These are phyloP conservation scores for Penicillium argentinense DNA, from an alignment of 495 filamentous ascomycete species.

Conservation along the genomic window DNA sequence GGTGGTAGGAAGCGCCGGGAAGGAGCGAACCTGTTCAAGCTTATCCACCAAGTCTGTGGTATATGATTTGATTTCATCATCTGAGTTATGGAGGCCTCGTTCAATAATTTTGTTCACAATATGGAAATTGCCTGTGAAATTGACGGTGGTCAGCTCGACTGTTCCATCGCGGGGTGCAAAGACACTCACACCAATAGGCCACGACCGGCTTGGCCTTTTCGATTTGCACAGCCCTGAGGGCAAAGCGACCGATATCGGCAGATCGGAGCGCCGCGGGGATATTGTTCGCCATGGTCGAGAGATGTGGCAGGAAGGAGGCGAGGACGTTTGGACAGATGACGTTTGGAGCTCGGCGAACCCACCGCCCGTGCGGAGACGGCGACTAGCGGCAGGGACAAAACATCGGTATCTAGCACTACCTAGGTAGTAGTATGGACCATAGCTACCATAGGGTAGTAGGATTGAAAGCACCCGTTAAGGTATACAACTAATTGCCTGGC, in stretches of 20 bases:
- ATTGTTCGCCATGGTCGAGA: constrained; percentile 60
- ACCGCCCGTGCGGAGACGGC: constrained; percentile 31
- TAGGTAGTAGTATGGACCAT: no score
- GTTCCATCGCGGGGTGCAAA: constrained; percentile 3
- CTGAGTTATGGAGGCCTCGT: constrained; percentile 70
- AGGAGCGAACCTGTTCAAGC: constrained; percentile 73
- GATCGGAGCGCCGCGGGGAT: constrained; percentile 74
- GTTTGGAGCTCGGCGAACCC: constrained; percentile 20
- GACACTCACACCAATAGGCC: constrained; percentile 85
- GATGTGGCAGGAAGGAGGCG: constrained; percentile 4
- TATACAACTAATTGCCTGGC: no score
- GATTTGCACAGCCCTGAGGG: constrained; percentile 78
- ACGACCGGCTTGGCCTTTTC: constrained; percentile 82
- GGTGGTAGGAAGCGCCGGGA: background rate
- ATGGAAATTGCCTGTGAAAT: constrained; percentile 76
- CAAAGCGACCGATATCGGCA: constrained; percentile 77
- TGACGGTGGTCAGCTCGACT: constrained; percentile 9
- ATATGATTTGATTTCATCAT: constrained; percentile 73
- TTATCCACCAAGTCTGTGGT: constrained; percentile 87
- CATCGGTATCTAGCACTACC: background rate
- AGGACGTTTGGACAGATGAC: no score
- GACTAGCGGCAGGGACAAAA: constrained; percentile 1
- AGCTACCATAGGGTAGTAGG: no score
- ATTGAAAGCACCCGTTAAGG: no score
- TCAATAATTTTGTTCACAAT: constrained; percentile 88